Conservation (phyloP, 1,284 basidiomycete species). For the Mycena sp. region DNA sequence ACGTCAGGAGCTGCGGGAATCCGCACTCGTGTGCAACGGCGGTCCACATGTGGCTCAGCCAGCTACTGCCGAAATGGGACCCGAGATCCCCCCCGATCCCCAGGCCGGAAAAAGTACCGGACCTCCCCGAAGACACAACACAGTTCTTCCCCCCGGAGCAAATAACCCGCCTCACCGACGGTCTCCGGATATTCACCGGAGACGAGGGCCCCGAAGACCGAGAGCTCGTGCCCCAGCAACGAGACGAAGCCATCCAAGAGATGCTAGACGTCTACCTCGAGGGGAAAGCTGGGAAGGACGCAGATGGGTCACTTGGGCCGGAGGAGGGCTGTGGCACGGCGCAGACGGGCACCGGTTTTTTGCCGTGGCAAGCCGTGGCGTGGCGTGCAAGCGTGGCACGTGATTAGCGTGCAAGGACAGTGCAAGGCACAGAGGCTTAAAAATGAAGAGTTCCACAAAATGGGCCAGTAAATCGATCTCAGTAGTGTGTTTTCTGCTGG, state of each 20-base stretch:
- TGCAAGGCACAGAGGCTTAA: too few species aligned
- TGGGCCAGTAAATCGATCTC: too few species aligned
- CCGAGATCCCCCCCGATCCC: neutral
- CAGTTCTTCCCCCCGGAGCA: neutral
- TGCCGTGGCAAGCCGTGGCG: too few species aligned
- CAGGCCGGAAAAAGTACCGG: neutral
- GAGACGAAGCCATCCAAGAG: neutral
- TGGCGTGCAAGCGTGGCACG: too few species aligned
- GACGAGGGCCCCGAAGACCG: neutral
- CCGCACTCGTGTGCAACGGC: neutral
- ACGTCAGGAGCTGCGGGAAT: neutral
- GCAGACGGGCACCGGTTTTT: too few species aligned
- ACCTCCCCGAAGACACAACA: neutral
- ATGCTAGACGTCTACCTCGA: neutral
- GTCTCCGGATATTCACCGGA: neutral
- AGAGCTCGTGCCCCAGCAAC: neutral
- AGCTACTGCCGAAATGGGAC: slow-evolving; percentile 2
- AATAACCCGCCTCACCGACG: neutral
- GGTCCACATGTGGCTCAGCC: neutral
- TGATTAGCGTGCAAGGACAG: too few species aligned
- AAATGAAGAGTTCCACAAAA: too few species aligned
- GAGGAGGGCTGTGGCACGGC: neutral
- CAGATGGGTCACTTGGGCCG: neutral
- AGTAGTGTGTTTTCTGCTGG: too few species aligned
- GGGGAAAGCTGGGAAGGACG: neutral